These are phyloP conservation scores for Solanum chiquidenum DNA, from an alignment of 257 asterid genomes.

Conservation along the genomic window DNA sequence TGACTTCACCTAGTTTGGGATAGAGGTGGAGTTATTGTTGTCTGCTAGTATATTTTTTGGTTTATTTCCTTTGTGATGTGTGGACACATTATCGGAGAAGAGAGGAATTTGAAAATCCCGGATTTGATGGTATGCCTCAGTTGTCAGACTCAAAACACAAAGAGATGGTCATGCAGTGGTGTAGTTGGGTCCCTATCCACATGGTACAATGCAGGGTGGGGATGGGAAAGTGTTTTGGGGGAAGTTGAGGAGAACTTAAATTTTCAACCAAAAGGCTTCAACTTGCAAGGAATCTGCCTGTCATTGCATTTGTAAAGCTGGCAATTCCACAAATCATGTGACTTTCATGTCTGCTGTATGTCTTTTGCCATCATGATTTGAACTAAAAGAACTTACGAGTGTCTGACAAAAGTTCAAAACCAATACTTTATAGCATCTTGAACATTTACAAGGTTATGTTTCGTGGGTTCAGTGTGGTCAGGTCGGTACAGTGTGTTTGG, in stretches of 20 bases:
- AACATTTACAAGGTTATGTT: not conserved
- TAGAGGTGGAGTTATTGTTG: not conserved
- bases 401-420: not conserved
- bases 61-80: not conserved
- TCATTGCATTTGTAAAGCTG: not conserved
- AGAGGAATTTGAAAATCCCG: not conserved
- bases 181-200: not conserved
- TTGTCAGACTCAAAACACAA: not conserved
- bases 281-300: not conserved
- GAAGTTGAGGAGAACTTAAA: not conserved
- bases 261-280: not conserved
- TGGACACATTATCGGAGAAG: not conserved
- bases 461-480: not conserved
- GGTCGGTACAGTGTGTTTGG: not conserved
- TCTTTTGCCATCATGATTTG: not conserved
- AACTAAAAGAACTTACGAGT: not conserved
- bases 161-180: not conserved
- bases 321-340: not conserved
- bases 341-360: not conserved
- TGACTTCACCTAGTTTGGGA: not conserved
- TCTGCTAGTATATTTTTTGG: not conserved
- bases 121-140: not conserved
- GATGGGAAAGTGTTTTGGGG: not conserved
- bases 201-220: not conserved
- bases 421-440: not conserved